A percentile compares a stretch with the other conserved stretches of the same genome.
These are phyloP conservation scores for Trichoderma atrobrunneum DNA, from an alignment of 2,329 filamentous ascomycete genomes.

Conservation along the genomic window DNA sequence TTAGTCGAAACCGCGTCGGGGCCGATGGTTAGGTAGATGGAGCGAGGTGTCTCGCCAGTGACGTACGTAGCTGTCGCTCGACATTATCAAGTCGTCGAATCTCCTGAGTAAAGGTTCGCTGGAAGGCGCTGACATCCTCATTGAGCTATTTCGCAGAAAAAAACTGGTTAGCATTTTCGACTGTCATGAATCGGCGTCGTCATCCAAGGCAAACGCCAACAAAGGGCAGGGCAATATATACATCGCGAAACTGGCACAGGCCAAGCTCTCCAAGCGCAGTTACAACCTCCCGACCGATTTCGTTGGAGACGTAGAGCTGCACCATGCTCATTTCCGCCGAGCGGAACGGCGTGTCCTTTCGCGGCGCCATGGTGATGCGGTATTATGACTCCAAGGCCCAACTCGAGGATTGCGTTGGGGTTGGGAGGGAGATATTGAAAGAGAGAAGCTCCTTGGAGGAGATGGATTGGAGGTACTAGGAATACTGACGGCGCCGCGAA, in stretches of 20 bases:
- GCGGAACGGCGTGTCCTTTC: conserved; percentile 94
- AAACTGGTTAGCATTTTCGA: conserved; percentile 38
- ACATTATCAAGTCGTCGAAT: conserved; percentile 97
- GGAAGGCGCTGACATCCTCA: conserved; percentile 87
- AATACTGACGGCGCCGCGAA: conserved; percentile 21
- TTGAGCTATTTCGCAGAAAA: conserved; percentile 99
- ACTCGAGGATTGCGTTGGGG: conserved; percentile 26
- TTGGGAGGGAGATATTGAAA: conserved; percentile 23
- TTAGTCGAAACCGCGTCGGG: conserved; percentile 10
- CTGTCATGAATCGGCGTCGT: neutral
- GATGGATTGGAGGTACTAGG: neutral
- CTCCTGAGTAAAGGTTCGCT: conserved; percentile 95
- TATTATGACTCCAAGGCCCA: conserved; percentile 31
- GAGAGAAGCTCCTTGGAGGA: neutral
- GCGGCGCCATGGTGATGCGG: conserved; percentile 55
- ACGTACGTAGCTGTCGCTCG: conserved; percentile 89
- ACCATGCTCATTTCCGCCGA: conserved; percentile 99
- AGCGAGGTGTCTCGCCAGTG: neutral
- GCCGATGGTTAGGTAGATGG: conserved; percentile 27
- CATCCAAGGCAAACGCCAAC: neutral
- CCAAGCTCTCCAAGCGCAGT: conserved; percentile 95
- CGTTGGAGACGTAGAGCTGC: conserved; percentile 98
- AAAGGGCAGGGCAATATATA: conserved; percentile 36
- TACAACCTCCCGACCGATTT: conserved; percentile 96
- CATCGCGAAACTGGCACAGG: conserved; percentile 95